Percentiles rank a stretch among this genome's conserved stretches.
These are phyloP conservation scores for Orbilia ellipsospora DNA, from an alignment of 2,329 filamentous ascomycete species.

Conservation along the genomic window DNA sequence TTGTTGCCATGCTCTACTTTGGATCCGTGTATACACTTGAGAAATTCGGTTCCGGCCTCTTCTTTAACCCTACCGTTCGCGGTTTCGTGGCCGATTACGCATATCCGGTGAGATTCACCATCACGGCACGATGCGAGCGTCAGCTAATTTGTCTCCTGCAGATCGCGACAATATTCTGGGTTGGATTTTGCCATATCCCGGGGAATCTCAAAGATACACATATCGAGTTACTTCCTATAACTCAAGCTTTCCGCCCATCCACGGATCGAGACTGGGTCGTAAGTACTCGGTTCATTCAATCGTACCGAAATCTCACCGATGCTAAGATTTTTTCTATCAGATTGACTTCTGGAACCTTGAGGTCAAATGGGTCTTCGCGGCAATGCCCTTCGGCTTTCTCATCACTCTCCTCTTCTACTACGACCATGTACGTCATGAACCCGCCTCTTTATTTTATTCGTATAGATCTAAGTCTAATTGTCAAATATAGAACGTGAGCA, in stretches of 20 bases:
- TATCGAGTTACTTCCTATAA: slow-evolving; percentile 78
- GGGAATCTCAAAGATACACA: slow-evolving; percentile 72
- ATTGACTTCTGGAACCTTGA: slow-evolving; percentile 69
- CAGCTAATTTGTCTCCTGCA: slow-evolving; percentile 49
- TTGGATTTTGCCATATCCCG: slow-evolving; percentile 68
- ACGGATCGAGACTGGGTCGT: slow-evolving; percentile 68
- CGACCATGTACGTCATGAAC: slow-evolving; percentile 65
- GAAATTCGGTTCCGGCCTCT: slow-evolving; percentile 64
- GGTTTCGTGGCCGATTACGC: slow-evolving; percentile 68
- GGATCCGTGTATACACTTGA: slow-evolving; percentile 63
- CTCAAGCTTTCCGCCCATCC: slow-evolving; percentile 82
- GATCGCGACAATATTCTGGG: slow-evolving; percentile 68
- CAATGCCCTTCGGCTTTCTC: slow-evolving; percentile 68
- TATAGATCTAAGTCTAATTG: background rate
- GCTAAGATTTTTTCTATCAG: slow-evolving; percentile 64
- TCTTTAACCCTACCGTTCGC: slow-evolving; percentile 65
- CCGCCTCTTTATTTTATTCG: background rate
- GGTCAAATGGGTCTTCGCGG: slow-evolving; percentile 68
- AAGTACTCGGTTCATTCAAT: slow-evolving; percentile 57
- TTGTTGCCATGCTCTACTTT: slow-evolving; percentile 65
- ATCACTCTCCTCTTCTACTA: slow-evolving; percentile 70
- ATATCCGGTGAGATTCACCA: slow-evolving; percentile 63
- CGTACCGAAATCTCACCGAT: background rate
- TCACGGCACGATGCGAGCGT: background rate
- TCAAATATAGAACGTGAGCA: slow-evolving; percentile 65